Evolutionary conservation across 495 filamentous ascomycete genomes (phyloP), one percentile per base, ranked within the genome.

Genomic region (Apodospora peruviana): DNA sequence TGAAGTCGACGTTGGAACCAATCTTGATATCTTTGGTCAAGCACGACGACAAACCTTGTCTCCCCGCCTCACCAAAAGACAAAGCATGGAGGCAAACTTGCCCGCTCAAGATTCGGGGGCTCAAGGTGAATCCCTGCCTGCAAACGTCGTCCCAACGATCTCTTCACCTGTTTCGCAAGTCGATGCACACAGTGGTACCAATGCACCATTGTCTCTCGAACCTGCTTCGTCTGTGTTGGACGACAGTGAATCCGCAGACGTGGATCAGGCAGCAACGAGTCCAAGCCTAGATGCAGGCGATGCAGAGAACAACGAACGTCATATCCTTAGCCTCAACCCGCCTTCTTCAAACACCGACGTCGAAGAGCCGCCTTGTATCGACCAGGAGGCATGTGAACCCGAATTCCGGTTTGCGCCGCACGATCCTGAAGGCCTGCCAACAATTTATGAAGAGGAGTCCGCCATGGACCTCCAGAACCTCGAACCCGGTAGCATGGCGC

Each of bases 11-110:
- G 54, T 56, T 5, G 60, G 56, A 27, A 53, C 59, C 1, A 59
- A 56, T 17, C 36, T 61, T 4, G 64, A 67, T 38, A 65, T 67
- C 2, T 67, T 67, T 29, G 57, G 54, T 11, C 54, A 53, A 11
- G 17, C 35, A 12, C 35, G 29, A 17, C 45, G 42, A 18, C 2
- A 42, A 24, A 11, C 18, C 8, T 12, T 22, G 9, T 11, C 18
- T 3, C 20, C 19, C 22, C 11, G 17, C 11, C 9, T 11, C 19
- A 19, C 19, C 8, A 10, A 11, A 11, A n/a, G n/a, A n/a, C n/a
- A n/a, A n/a, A n/a, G n/a, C n/a, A n/a, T n/a, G n/a, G n/a, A n/a
- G n/a, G n/a, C n/a, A n/a, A 14, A 5, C 17, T 5, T 5, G 36
- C 11, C 36, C 5, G 5, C 11, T 14, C 4, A 29, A 7, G 43